Percentiles rank a stretch among this genome's conserved stretches.
These are phyloP conservation scores for Aspergillus sp. DNA, from an alignment of 2,329 filamentous ascomycete genomes.

Conservation along the genomic window DNA sequence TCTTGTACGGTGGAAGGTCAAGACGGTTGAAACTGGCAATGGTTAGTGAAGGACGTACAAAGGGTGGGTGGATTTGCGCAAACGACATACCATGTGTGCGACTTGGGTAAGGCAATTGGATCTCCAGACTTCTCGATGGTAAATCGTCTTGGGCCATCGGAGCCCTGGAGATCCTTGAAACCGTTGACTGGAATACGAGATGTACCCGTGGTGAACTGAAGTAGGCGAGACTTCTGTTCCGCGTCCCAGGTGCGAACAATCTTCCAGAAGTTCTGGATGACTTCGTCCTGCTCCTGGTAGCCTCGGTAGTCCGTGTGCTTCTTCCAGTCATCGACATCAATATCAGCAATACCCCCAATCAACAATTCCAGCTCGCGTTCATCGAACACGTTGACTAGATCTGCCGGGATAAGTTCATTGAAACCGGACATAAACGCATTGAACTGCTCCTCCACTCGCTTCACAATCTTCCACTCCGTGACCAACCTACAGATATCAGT, in stretches of 20 bases:
- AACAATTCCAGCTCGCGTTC: constrained; percentile 94
- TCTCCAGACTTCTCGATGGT: constrained; percentile 98
- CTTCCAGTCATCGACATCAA: constrained; percentile 99
- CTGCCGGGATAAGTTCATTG: constrained; percentile 93
- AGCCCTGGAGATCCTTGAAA: constrained; percentile 98
- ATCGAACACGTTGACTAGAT: constrained; percentile 97
- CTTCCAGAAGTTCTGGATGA: constrained; percentile 99
- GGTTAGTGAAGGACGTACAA: constrained; percentile 1
- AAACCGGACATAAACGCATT: constrained; percentile 97
- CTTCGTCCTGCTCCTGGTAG: constrained; percentile 96
- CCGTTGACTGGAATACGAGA: constrained; percentile 98
- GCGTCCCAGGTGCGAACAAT: constrained; percentile 92
- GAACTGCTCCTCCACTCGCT: constrained; percentile 97
- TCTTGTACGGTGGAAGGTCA: constrained; percentile 91
- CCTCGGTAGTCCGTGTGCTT: constrained; percentile 99
- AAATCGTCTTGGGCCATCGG: constrained; percentile 90
- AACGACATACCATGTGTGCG: constrained; percentile 84
- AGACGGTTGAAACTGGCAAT: constrained; percentile 84
- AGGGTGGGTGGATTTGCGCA: neutral
- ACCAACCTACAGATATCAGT: constrained; percentile 62
- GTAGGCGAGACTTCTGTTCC: constrained; percentile 91
- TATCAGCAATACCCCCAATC: constrained; percentile 99
- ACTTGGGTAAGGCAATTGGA: constrained; percentile 85
- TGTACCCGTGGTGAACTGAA: constrained; percentile 97
- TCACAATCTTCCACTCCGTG: constrained; percentile 99